Base-by-base conservation (phyloP, 345 rosid species). In the Populus ilicifolia region DNA sequence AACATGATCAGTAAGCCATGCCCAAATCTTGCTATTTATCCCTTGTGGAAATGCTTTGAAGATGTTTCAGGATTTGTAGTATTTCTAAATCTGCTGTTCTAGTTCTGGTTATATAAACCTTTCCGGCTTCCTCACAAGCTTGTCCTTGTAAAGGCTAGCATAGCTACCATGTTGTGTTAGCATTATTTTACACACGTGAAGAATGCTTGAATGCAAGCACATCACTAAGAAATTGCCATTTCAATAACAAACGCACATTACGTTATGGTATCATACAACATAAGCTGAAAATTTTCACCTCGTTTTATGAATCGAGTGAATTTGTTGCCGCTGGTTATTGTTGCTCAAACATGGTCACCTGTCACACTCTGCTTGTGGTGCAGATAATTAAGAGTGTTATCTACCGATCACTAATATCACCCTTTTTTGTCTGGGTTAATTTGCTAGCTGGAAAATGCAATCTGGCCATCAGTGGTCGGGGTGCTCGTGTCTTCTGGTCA, bases 391-490 rank as follows among this genome's bases (percentile, higher is more conserved):
- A 12, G 5, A 27, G 12, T 41, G 23, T 36, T 25, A n/a, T 13
- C 6, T 20, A n/a, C 38, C 46, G 36, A 43, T 39, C 71, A 1
- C 50, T 52, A 29, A 41, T n/a, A 46, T 52, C 65, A n/a, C 17
- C 50, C 8, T 38, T 71, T 80, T 79, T 86, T 27, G 48, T 73
- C 82, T 66, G 85, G 73, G 79, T 81, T 81, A 77, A 21, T 78
- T 78, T 90, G 85, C 96, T 95, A 29, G 85, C 88, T 11, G 91
- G 80, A 10, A 88, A 88, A 86, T 95, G 99, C 80, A 95, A 78
- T 78, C 99, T 89, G 64, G 88, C 90, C 73, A 81, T 85, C 30
- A 95, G 88, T 30, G 99, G 99, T 41, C 98, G 94, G 6, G 98
- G 99, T 71, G 98, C 97, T 78, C 96, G 78, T 54, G 88, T 80